Base-by-base conservation (phyloP, 768 basidiomycete species). In the Mycena vulgaris region DNA sequence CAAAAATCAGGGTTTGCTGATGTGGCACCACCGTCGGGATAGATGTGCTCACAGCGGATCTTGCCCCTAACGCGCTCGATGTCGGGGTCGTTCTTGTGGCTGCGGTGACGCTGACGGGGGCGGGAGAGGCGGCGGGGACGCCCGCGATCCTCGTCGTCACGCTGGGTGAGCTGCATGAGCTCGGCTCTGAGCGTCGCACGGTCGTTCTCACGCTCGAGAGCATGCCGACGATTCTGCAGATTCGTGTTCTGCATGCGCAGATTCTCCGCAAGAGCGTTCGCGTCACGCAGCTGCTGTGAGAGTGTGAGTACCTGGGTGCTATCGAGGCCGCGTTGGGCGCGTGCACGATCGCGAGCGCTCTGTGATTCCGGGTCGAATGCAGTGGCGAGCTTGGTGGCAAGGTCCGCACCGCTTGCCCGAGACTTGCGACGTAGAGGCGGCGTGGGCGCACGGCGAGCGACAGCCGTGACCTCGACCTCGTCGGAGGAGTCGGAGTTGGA, bases 201-300 rank as follows among this genome's bases (percentile, higher is more conserved):
- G 56, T 78, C 73, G 51, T 16, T 42, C 16, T n/a, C 65, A 13
- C 59, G 65, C 37, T 74, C 70, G 3, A 66, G 49, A 16, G 71
- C 58, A 30, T 68, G 56, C 30, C 66, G 16, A 16, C 35, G 58
- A 33, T 40, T 17, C 40, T 73, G 63, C n/a, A 71, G 57, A 14
- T 59, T 48, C 23, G 59, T 57, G 49, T 76, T 47, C 49, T 74
- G 63, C 21, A 55, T 53, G 16, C 60, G 55, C 4, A 77, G 62
- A 19, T 39, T 53, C 5, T 75, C 70, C 10, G 52, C 70, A 23
- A 28, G 23, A 14, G 39, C 57, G 9, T 35, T 52, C 28, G 47
- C 28, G 31, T 70, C 63, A 52, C 55, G 64, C 37, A 63, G 49
- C 52, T 56, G 63, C 64, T 61, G 63, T 59, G 57, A 49, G 25